A percentile compares a stretch with the other conserved stretches of the same genome.
phyloP scores from a whole-genome alignment of 179 eudicot genomes.

The Beta lomatogona region DNA sequence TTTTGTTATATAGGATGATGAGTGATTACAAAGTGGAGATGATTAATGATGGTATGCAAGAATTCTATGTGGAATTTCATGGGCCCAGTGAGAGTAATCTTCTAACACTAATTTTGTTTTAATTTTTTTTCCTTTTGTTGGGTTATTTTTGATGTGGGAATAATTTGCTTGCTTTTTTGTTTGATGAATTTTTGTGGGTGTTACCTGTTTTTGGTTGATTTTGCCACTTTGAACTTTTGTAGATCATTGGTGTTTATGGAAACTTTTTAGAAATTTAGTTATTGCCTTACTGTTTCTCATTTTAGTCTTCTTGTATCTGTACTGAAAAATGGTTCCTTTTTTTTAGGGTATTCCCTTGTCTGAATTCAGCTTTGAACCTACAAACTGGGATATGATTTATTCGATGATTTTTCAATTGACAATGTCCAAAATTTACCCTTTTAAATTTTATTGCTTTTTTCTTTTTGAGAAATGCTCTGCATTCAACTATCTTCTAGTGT shows the following conservation, averaged over 20 bases:
- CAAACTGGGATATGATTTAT: constrained; percentile 3
- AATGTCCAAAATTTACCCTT: background rate
- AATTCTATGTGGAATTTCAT: constrained; percentile 68
- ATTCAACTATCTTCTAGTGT: background rate
- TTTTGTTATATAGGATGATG: constrained; percentile 57
- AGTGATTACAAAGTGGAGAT: constrained; percentile 80
- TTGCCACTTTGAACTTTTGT: constrained; percentile 10
- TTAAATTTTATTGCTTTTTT: background rate
- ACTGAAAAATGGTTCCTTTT: constrained; percentile 19
- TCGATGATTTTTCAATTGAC: background rate
- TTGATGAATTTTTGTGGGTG: constrained; percentile 3
- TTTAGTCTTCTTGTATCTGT: background rate
- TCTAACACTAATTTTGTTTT: constrained; percentile 1
- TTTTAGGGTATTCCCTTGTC: background rate
- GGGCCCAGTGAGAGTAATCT: constrained; percentile 63
- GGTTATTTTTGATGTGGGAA: background rate
- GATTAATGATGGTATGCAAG: constrained; percentile 74
- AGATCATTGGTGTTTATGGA: constrained; percentile 18
- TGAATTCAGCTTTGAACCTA: background rate
- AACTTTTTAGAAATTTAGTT: background rate
- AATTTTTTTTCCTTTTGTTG: background rate
- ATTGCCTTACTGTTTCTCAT: no score
- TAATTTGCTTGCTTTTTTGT: background rate
- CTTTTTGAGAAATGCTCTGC: background rate
- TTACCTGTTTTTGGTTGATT: constrained; percentile 16